These are phyloP conservation scores for Candida tetrigidarum DNA, from an alignment of 1,139 yeast genomes.

Conservation along the genomic window DNA sequence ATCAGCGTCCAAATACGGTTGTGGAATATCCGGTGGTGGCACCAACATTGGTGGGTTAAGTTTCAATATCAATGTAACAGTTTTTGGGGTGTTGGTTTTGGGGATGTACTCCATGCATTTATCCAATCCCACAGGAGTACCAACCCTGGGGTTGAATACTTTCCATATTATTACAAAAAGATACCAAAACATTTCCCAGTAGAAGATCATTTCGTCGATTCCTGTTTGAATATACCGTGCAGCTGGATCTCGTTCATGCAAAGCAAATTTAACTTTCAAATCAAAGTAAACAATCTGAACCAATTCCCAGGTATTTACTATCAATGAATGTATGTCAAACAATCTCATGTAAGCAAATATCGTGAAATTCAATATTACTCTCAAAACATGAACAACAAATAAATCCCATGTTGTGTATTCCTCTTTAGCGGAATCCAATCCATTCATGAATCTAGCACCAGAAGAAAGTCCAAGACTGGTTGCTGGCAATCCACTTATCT, in stretches of 20 bases:
- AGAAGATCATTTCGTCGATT: constrained; percentile 8
- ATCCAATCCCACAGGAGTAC: constrained; percentile 18
- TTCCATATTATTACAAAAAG: constrained; percentile 14
- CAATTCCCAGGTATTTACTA: constrained; percentile 14
- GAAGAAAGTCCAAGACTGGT: constrained; percentile 18
- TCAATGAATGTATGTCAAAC: constrained; percentile 3
- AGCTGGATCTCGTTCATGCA: constrained; percentile 6
- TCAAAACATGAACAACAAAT: constrained; percentile 23
- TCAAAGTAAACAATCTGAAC: constrained; percentile 16
- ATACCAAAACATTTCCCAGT: constrained; percentile 10
- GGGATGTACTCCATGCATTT: constrained; percentile 20
- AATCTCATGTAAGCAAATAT: constrained; percentile 15
- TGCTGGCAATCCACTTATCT: constrained; percentile 16
- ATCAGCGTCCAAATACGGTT: constrained; percentile 45
- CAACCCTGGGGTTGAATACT: constrained; percentile 12
- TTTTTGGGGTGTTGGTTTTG: constrained; percentile 20
- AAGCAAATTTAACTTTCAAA: constrained; percentile 11
- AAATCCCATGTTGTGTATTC: constrained; percentile 24
- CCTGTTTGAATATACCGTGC: constrained; percentile 6
- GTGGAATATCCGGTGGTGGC: constrained; percentile 45
- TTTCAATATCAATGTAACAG: constrained; percentile 24
- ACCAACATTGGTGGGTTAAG: constrained; percentile 17
- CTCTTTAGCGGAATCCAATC: constrained; percentile 16
- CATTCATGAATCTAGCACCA: constrained; percentile 12
- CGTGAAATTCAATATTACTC: constrained; percentile 19